phyloP scores from a whole-genome alignment of 2,329 filamentous ascomycete genomes.

The Aspergillus niger region DNA sequence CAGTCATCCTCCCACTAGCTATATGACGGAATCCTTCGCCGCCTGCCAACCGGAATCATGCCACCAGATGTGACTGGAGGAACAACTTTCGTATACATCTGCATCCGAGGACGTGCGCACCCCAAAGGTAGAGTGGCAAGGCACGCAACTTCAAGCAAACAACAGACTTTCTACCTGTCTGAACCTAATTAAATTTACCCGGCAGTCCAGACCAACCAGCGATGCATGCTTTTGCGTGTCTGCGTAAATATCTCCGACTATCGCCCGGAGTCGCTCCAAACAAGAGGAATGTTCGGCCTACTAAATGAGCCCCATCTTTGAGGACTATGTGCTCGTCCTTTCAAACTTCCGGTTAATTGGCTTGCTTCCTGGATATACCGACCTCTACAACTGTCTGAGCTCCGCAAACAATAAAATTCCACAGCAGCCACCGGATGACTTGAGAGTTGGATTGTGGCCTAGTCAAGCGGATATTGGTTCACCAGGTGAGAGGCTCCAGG shows the following conservation, averaged over 20 bases:
- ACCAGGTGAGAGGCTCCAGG: too few relatives aligned
- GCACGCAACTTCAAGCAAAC: neutral
- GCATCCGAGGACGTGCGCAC: neutral
- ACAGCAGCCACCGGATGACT: too few relatives aligned
- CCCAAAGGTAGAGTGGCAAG: neutral
- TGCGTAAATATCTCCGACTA: neutral
- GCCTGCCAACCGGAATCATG: slow-evolving; percentile 1
- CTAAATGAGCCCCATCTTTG: neutral
- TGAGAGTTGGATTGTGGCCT: too few relatives aligned
- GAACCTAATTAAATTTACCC: neutral
- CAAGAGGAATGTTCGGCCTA: neutral
- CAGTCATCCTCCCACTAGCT: neutral
- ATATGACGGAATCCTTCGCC: neutral
- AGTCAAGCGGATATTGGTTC: accelerated
- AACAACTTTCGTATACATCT: neutral
- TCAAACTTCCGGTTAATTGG: neutral
- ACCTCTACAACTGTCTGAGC: neutral
- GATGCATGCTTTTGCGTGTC: neutral
- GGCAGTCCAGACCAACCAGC: neutral
- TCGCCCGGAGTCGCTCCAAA: neutral
- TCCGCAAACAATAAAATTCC: too few relatives aligned
- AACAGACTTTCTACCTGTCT: too few relatives aligned
- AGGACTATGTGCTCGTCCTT: neutral
- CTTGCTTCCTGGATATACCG: neutral
- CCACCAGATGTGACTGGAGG: neutral